phyloP scores from a whole-genome alignment of 2,329 filamentous ascomycete genomes.

The Aspergillus japonicus region DNA sequence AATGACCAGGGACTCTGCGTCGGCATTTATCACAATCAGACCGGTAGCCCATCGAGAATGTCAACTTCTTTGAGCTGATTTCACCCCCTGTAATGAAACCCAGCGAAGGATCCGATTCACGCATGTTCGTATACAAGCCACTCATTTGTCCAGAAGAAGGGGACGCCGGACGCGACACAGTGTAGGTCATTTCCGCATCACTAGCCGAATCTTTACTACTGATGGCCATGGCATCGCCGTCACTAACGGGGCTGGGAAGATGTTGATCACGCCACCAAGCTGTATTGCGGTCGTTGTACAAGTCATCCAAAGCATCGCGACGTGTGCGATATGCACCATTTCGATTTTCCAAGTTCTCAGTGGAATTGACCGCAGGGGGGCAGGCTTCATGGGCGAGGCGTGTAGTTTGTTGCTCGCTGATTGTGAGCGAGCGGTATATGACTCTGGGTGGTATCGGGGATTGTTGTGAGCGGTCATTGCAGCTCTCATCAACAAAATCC shows the following conservation, averaged over 20 bases:
- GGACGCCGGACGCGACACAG: conserved; percentile 9
- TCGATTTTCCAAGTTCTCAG: neutral
- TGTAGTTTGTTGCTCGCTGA: conserved; percentile 30
- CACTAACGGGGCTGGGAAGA: conserved; percentile 43
- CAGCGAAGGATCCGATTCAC: neutral
- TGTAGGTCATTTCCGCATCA: conserved; percentile 22
- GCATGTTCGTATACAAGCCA: neutral
- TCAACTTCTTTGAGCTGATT: conserved; percentile 43
- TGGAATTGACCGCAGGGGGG: conserved; percentile 13
- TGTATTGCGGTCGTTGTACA: conserved; percentile 14
- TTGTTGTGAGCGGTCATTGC: conserved; percentile 21
- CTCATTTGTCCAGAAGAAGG: conserved; percentile 1
- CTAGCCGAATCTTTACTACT: conserved; percentile 10
- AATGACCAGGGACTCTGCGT: conserved; percentile 72
- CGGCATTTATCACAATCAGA: conserved; percentile 77
- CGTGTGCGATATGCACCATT: neutral
- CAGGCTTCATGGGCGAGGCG: conserved; percentile 33
- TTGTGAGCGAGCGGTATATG: conserved; percentile 32
- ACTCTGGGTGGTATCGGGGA: conserved; percentile 32
- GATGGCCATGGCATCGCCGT: conserved; percentile 25
- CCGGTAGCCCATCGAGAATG: conserved; percentile 75
- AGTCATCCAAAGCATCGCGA: neutral
- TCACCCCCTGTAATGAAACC: neutral
- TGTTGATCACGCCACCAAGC: conserved; percentile 26
- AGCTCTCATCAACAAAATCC: conserved; percentile 23